Conservation (phyloP, 164 flowering plant species). For the Magnolia officinalis region DNA sequence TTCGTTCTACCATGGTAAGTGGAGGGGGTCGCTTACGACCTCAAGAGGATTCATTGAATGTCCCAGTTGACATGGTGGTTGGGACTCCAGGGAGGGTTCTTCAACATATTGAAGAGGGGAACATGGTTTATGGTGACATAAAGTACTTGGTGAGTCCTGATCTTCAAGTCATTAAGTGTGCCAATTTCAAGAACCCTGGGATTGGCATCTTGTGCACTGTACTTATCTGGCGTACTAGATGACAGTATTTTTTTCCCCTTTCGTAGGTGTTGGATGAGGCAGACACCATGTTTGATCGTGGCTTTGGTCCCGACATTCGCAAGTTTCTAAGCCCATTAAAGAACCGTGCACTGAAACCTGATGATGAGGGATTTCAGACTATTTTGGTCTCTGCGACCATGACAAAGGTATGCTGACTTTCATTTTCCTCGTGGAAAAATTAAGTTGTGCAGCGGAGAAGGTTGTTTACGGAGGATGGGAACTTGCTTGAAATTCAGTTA, state of each 20-base stretch:
- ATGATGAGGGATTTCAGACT: constrained; percentile 79
- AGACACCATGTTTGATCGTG: constrained; percentile 98
- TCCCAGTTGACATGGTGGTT: constrained; percentile 89
- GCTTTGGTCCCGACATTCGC: constrained; percentile 96
- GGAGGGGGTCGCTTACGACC: constrained; percentile 92
- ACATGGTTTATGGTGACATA: constrained; percentile 94
- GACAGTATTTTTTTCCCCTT: constrained; percentile 1
- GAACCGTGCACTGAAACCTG: constrained; percentile 63
- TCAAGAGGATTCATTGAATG: constrained; percentile 82
- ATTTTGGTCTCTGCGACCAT: constrained; percentile 90
- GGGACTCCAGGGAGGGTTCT: constrained; percentile 98
- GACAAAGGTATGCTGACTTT: constrained; percentile 55
- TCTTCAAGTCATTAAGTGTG: background rate
- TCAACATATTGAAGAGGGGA: constrained; percentile 93
- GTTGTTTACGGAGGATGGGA: background rate
- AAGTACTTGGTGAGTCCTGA: constrained; percentile 64
- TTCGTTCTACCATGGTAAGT: constrained; percentile 89
- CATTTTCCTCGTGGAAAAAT: background rate
- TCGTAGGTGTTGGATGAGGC: constrained; percentile 94
- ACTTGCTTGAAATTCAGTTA: background rate
- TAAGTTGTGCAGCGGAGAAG: background rate
- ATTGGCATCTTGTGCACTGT: background rate
- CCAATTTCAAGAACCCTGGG: background rate
- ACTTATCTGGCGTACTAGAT: background rate
- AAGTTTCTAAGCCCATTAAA: constrained; percentile 83